A percentile compares a stretch with the other conserved stretches of the same genome.
phyloP scores from a whole-genome alignment of 768 basidiomycete species.

The Xerocomellus amylosporus region DNA sequence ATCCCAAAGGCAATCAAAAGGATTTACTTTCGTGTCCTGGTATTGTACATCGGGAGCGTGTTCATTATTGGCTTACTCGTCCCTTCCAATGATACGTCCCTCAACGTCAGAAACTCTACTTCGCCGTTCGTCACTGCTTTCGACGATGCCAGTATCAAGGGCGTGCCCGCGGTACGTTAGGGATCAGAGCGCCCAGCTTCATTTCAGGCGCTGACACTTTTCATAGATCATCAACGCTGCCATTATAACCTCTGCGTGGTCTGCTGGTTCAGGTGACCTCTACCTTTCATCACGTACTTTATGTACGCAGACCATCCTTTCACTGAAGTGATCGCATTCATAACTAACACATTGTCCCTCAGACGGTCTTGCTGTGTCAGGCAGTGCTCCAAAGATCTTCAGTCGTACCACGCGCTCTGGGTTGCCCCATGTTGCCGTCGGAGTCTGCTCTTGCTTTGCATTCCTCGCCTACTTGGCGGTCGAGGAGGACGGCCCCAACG shows the following conservation, averaged over 20 bases:
- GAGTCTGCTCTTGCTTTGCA: constrained; percentile 28
- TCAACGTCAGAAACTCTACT: too few species aligned
- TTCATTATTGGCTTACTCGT: constrained; percentile 51
- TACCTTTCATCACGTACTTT: too few species aligned
- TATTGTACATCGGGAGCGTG: constrained; percentile 40
- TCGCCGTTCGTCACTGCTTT: too few species aligned
- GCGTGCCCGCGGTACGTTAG: too few species aligned
- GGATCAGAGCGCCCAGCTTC: too few species aligned
- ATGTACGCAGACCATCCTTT: background rate
- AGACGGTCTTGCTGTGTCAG: constrained; percentile 52
- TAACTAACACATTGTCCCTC: constrained; percentile 24
- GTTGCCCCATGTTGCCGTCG: constrained; percentile 44
- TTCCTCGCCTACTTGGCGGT: constrained; percentile 42
- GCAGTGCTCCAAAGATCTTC: constrained; percentile 55
- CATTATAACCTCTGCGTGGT: background rate
- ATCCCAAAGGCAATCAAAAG: constrained; percentile 39
- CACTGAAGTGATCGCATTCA: background rate
- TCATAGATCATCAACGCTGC: too few species aligned
- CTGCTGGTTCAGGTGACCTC: background rate
- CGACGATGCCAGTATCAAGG: too few species aligned
- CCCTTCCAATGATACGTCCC: constrained; percentile 46
- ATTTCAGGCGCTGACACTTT: too few species aligned
- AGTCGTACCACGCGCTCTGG: constrained; percentile 36
- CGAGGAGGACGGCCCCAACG: constrained; percentile 27
- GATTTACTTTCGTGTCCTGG: constrained; percentile 46